phyloP scores from a whole-genome alignment of 441 rosid genomes.

The Erysimum cheiri region DNA sequence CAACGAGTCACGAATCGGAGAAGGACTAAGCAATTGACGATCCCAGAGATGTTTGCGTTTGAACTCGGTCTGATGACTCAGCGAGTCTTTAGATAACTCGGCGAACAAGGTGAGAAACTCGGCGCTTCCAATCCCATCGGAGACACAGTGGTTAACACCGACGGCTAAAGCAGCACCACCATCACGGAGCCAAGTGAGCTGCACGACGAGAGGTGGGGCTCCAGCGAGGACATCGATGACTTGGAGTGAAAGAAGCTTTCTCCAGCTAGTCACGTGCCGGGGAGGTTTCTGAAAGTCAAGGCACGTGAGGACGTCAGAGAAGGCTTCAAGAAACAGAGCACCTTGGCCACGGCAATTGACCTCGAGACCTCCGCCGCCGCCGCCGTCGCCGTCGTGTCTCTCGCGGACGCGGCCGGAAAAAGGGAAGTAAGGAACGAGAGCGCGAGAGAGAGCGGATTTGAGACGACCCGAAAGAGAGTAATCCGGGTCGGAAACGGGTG shows the following conservation, averaged over 20 bases:
- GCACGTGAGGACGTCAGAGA: slow-evolving; percentile 45
- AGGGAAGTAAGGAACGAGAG: slow-evolving; percentile 76
- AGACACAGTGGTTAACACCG: slow-evolving; percentile 71
- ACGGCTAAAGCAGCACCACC: slow-evolving; percentile 75
- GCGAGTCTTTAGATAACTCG: slow-evolving; percentile 49
- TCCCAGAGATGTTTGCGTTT: slow-evolving; percentile 66
- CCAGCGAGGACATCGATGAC: slow-evolving; percentile 72
- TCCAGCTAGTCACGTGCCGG: slow-evolving; percentile 64
- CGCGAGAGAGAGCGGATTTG: slow-evolving; percentile 62
- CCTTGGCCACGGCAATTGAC: slow-evolving; percentile 71
- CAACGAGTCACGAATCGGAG: slow-evolving; percentile 36
- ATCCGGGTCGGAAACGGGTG: slow-evolving; percentile 45
- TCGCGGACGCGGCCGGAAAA: slow-evolving; percentile 75
- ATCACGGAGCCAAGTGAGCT: slow-evolving; percentile 86
- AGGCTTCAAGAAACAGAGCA: slow-evolving; percentile 64
- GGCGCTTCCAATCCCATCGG: slow-evolving; percentile 78
- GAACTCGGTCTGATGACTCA: slow-evolving; percentile 32
- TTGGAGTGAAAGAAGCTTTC: slow-evolving; percentile 61
- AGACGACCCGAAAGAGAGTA: slow-evolving; percentile 44
- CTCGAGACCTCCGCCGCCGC: slow-evolving; percentile 53
- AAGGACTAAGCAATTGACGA: slow-evolving; percentile 65
- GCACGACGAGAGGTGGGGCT: slow-evolving; percentile 70
- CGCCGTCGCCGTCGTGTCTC: slow-evolving; percentile 35
- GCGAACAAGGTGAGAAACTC: slow-evolving; percentile 72
- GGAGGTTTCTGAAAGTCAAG: slow-evolving; percentile 66